Percentiles rank a stretch among this genome's conserved stretches.
These are phyloP conservation scores for Antitrichia curtipendula DNA, from an alignment of 225 moss, liverwort and hornwort species.

Conservation along the genomic window DNA sequence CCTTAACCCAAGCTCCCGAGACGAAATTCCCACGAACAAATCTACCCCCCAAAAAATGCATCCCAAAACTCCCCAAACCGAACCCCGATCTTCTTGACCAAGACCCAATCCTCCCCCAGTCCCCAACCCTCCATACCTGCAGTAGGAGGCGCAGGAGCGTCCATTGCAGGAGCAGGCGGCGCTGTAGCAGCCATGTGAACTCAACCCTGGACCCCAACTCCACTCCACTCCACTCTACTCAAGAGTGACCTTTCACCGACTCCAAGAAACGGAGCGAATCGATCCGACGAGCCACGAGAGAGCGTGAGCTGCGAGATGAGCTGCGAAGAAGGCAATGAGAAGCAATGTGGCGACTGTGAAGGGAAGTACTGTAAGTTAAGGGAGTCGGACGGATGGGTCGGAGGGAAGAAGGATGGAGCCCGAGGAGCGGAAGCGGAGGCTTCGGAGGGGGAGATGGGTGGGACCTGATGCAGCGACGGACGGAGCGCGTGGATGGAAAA, in stretches of 20 bases:
- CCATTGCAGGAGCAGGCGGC: not conserved
- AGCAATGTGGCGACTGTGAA: not conserved
- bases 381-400: not conserved
- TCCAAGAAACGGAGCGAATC: not conserved
- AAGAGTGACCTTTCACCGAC: not conserved
- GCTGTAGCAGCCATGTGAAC: slow-evolving; percentile 1
- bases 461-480: not conserved
- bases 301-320: not conserved
- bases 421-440: not conserved
- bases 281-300: not conserved
- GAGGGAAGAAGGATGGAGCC: not conserved
- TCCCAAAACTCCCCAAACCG: not conserved
- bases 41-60: not conserved
- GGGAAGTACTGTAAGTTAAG: not conserved
- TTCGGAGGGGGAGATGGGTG: not conserved
- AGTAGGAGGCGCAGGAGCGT: not conserved
- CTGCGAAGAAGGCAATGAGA: not conserved
- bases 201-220: not conserved
- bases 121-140: not conserved
- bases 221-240: not conserved
- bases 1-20: not conserved
- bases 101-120: not conserved
- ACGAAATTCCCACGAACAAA: not conserved
- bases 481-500: slow-evolving; percentile 11
- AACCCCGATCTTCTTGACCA: not conserved